These are phyloP conservation scores for Backusella parvicylindrica DNA, from an alignment of 192 early-diverging fungal species.

Conservation along the genomic window DNA sequence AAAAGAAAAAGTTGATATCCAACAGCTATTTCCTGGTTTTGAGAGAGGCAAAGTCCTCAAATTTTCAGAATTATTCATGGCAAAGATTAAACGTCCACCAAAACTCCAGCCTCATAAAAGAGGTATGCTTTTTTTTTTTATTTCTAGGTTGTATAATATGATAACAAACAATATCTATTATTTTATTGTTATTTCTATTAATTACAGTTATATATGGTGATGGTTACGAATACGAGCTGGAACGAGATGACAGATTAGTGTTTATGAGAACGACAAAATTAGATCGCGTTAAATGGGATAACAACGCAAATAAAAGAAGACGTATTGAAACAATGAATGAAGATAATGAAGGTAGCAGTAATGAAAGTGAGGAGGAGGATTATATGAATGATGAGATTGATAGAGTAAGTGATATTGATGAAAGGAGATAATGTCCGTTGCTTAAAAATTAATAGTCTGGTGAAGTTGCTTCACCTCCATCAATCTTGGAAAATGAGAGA, in stretches of 20 bases:
- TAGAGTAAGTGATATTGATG: not conserved
- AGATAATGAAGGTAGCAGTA: constrained; percentile 14
- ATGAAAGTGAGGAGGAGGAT: constrained; percentile 11
- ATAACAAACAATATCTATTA: not conserved
- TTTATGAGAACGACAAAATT: constrained; percentile 15
- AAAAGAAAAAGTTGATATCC: constrained; percentile 34
- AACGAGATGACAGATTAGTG: constrained; percentile 23
- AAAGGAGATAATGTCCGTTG: not conserved
- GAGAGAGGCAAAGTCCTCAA: constrained; percentile 55
- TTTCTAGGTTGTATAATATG: not conserved
- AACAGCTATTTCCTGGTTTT: constrained; percentile 58
- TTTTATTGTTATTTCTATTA: not conserved
- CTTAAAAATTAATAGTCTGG: not conserved
- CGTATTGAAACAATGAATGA: constrained; percentile 20
- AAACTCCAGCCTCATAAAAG: constrained; percentile 31
- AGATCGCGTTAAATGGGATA: constrained; percentile 1
- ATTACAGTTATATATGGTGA: constrained; percentile 19
- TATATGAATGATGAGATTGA: not conserved
- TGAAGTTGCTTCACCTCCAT: not conserved
- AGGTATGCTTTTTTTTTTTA: constrained; percentile 19
- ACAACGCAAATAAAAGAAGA: constrained; percentile 3
- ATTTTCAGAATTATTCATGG: constrained; percentile 60
- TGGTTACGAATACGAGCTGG: constrained; percentile 27
- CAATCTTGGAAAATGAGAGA: constrained; percentile 19
- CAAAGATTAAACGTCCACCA: constrained; percentile 37